Evolutionary conservation across 192 early-diverging fungal species (phyloP).

Genomic region (Rhizoclosmatium sp.): DNA sequence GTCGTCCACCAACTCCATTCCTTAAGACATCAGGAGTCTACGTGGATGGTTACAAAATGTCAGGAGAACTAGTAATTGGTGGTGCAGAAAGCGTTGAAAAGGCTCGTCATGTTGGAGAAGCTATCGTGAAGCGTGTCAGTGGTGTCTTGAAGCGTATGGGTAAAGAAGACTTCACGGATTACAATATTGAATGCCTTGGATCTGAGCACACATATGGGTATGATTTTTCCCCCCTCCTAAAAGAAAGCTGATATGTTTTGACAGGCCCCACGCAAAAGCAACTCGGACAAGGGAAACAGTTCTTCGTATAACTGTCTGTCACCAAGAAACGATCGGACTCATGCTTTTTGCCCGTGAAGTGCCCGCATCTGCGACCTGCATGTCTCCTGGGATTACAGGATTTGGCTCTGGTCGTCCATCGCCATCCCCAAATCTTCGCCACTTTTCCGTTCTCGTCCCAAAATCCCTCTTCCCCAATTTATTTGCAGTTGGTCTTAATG

Average conservation of each 20-base stretch:
- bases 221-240: background rate
- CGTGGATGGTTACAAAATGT: slow-evolving; percentile 67
- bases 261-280: slow-evolving; percentile 43
- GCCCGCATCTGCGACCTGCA: slow-evolving; percentile 62
- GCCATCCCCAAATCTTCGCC: slow-evolving; percentile 65
- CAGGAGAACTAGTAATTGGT: slow-evolving; percentile 65
- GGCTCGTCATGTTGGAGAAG: slow-evolving; percentile 62
- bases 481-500: slow-evolving; percentile 20
- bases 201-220: slow-evolving; percentile 70
- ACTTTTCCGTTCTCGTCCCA: slow-evolving; percentile 66
- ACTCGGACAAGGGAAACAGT: slow-evolving; percentile 56
- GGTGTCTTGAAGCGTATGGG: slow-evolving; percentile 54
- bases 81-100: slow-evolving; percentile 68
- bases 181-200: slow-evolving; percentile 67
- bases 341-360: slow-evolving; percentile 57
- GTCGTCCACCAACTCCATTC: slow-evolving; percentile 61
- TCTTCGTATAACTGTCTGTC: slow-evolving; percentile 54
- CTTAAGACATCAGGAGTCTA: slow-evolving; percentile 72
- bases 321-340: slow-evolving; percentile 53
- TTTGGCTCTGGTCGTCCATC: slow-evolving; percentile 64
- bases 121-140: slow-evolving; percentile 58
- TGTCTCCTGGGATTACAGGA: slow-evolving; percentile 65
- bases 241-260: background rate
- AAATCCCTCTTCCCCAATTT: slow-evolving; percentile 52
- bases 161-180: slow-evolving; percentile 57